Conservation (phyloP, 176 grass and related monocot genomes). For the Metroxylon sagu region DNA sequence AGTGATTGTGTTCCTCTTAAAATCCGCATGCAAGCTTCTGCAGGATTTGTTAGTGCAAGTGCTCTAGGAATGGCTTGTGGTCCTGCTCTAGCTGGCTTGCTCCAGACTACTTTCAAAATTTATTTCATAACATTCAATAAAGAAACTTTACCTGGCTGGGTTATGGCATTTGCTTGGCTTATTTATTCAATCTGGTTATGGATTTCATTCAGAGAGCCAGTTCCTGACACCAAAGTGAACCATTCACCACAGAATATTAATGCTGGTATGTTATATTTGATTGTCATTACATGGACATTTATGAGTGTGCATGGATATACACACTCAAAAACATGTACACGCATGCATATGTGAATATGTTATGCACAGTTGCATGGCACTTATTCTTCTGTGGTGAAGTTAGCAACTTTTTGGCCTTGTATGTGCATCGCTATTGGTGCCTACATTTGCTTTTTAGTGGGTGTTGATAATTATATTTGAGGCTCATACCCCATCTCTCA, state of each 20-base stretch:
- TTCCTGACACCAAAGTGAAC: slow-evolving; percentile 36
- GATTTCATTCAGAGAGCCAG: slow-evolving; percentile 80
- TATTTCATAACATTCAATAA: slow-evolving; percentile 73
- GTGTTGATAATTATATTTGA: no score
- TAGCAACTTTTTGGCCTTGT: no score
- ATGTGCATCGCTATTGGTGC: no score
- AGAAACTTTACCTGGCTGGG: slow-evolving; percentile 89
- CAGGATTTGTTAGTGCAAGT: slow-evolving; percentile 91
- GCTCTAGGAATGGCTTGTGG: slow-evolving; percentile 98
- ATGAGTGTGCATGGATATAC: no score
- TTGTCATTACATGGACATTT: not conserved
- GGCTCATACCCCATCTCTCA: no score
- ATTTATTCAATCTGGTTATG: slow-evolving; percentile 73
- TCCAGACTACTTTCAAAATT: slow-evolving; percentile 89
- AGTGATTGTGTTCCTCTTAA: slow-evolving; percentile 94
- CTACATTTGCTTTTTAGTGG: no score
- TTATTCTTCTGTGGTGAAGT: no score
- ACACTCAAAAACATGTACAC: no score
- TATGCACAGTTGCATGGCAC: no score
- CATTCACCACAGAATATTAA: slow-evolving; percentile 23
- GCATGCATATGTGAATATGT: no score
- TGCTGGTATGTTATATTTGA: slow-evolving; percentile 35
- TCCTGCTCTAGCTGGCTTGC: slow-evolving; percentile 85
- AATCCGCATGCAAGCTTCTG: slow-evolving; percentile 90
- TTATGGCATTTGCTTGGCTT: slow-evolving; percentile 95